A percentile compares a stretch with the other conserved stretches of the same genome.
phyloP scores from a whole-genome alignment of 2,329 filamentous ascomycete species.

The Paecilomyces dactylethromorphus region DNA sequence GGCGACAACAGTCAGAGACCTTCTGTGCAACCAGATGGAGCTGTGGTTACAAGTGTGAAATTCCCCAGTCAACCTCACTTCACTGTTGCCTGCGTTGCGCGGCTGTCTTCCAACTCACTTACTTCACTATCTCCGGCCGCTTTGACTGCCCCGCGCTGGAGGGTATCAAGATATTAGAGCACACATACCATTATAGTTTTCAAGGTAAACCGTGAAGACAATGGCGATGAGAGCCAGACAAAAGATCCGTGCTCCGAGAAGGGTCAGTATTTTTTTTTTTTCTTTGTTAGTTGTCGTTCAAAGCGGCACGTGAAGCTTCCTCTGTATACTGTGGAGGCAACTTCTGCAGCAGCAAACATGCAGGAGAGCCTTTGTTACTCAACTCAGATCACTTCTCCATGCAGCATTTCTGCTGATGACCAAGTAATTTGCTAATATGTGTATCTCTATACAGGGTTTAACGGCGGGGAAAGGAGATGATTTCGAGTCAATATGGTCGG shows the following conservation, averaged over 20 bases:
- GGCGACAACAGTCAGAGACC: background rate
- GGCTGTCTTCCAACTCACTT: background rate
- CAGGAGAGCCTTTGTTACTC: background rate
- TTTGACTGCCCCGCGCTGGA: slow-evolving; percentile 10
- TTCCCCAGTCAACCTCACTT: background rate
- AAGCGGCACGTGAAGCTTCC: background rate
- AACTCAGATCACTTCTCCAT: background rate
- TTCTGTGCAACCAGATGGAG: background rate
- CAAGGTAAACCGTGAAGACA: slow-evolving; percentile 7
- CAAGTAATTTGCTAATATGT: background rate
- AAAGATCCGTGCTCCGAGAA: slow-evolving; percentile 62
- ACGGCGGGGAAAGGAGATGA: slow-evolving; percentile 54
- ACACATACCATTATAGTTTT: background rate
- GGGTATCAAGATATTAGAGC: background rate
- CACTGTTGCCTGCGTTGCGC: background rate
- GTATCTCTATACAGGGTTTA: slow-evolving; percentile 42
- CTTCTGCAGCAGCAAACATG: background rate
- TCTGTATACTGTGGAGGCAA: background rate
- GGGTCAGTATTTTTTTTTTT: slow-evolving; percentile 45
- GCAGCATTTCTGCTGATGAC: slow-evolving; percentile 24
- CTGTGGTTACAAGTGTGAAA: background rate
- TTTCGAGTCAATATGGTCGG: slow-evolving; percentile 79
- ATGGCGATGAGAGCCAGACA: slow-evolving; percentile 52
- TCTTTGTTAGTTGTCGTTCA: background rate
- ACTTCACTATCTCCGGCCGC: background rate